phyloP scores from a whole-genome alignment of 75 land plant genomes.

The Cunninghamia lanceolata region DNA sequence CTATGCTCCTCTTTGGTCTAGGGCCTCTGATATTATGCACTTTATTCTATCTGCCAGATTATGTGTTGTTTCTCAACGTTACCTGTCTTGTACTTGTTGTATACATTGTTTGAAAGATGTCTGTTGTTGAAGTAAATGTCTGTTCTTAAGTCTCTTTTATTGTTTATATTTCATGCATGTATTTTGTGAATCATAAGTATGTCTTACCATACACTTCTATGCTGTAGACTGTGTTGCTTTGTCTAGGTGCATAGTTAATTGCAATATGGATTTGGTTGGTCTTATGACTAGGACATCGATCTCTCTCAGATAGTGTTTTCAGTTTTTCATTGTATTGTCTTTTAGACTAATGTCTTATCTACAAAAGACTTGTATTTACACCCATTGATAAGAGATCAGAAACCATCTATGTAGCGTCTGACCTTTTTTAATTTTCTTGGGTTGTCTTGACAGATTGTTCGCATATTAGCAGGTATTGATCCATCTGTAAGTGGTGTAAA shows the following conservation, averaged over 20 bases:
- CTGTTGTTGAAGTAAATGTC: neutral
- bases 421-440: neutral
- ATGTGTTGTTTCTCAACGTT: neutral
- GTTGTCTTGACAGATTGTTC: slow-evolving; percentile 52
- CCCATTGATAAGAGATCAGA: neutral
- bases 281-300: neutral
- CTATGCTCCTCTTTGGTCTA: neutral
- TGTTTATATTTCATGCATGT: neutral
- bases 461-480: slow-evolving; percentile 36
- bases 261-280: neutral
- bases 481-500: slow-evolving; percentile 42
- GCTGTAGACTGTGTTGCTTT: neutral
- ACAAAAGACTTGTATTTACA: neutral
- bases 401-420: neutral
- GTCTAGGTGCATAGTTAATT: neutral
- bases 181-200: neutral
- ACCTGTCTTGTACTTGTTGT: neutral
- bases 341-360: neutral
- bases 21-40: neutral
- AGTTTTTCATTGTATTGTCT: neutral
- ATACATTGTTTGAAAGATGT: neutral
- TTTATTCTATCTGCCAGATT: neutral
- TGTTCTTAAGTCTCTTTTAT: neutral
- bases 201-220: neutral
- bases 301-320: neutral